A percentile compares a stretch with the other conserved stretches of the same genome.
These are phyloP conservation scores for Epipyxis sp. DNA, from an alignment of 108 stramenopile genomes.

Conservation along the genomic window DNA sequence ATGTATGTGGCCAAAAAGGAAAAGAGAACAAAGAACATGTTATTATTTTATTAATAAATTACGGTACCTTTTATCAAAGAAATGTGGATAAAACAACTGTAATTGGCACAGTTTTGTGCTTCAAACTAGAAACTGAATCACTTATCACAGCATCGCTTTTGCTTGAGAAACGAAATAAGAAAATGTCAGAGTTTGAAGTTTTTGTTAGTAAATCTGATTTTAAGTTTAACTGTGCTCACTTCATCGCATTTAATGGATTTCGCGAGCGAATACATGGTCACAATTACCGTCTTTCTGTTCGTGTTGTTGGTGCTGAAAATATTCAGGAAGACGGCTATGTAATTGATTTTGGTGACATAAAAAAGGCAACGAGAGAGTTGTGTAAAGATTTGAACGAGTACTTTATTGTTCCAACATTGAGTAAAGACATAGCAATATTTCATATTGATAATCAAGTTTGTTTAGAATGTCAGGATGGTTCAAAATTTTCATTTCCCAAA, in stretches of 20 bases:
- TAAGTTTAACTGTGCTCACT: slow-evolving; percentile 96
- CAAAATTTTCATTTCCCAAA: slow-evolving; percentile 69
- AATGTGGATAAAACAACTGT: too few relatives aligned
- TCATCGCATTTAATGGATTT: slow-evolving; percentile 83
- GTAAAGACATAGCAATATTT: slow-evolving; percentile 62
- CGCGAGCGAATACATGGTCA: slow-evolving; percentile 91
- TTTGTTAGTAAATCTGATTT: slow-evolving; percentile 78
- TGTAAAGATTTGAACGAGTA: slow-evolving; percentile 87
- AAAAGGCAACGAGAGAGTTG: slow-evolving; percentile 64
- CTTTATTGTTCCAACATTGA: slow-evolving; percentile 77
- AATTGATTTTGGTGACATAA: slow-evolving; percentile 85
- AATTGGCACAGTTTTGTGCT: too few relatives aligned
- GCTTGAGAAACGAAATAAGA: too few relatives aligned
- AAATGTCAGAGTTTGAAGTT: slow-evolving; percentile 61
- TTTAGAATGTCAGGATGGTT: slow-evolving; percentile 76
- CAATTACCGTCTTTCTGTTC: slow-evolving; percentile 77
- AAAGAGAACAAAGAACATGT: too few relatives aligned
- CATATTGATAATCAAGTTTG: slow-evolving; percentile 62
- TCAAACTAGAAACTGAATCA: too few relatives aligned
- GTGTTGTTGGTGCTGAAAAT: slow-evolving; percentile 55
- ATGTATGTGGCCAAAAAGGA: too few relatives aligned
- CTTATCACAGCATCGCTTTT: too few relatives aligned
- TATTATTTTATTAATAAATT: too few relatives aligned
- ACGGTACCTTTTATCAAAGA: too few relatives aligned
- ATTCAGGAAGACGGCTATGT: slow-evolving; percentile 78